Conservation (phyloP, 2,329 filamentous ascomycete genomes). For the Calonectria pauciramosa region DNA sequence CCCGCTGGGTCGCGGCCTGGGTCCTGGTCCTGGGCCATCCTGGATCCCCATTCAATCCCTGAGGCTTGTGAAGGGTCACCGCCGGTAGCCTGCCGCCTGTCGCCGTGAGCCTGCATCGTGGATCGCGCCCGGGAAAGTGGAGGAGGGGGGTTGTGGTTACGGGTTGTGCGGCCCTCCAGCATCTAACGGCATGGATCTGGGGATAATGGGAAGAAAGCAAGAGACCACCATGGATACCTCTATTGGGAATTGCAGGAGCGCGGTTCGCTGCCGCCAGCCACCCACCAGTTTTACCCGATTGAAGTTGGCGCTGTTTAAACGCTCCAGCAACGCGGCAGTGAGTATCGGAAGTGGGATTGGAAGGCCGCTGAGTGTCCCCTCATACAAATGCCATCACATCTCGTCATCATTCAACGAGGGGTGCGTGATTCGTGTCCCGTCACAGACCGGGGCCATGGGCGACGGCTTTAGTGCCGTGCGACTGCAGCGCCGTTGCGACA, state of each 20-base stretch:
- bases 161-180: slow-evolving; percentile 10
- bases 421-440: slow-evolving; percentile 38
- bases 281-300: neutral
- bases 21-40: slow-evolving; percentile 4
- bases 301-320: slow-evolving; percentile 3
- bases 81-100: slow-evolving; percentile 24
- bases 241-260: slow-evolving; percentile 16
- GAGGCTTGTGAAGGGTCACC: slow-evolving; percentile 17
- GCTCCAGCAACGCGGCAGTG: slow-evolving; percentile 11
- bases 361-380: neutral
- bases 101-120: slow-evolving; percentile 31
- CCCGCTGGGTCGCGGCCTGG: slow-evolving; percentile 25
- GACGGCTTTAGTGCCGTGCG: slow-evolving; percentile 37
- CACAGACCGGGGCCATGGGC: slow-evolving; percentile 34
- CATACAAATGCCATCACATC: neutral
- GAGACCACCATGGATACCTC: slow-evolving; percentile 2
- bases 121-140: slow-evolving; percentile 35
- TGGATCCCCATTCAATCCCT: slow-evolving; percentile 3
- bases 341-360: slow-evolving; percentile 7
- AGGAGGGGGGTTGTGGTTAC: slow-evolving; percentile 18
- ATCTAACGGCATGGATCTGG: slow-evolving; percentile 24
- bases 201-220: slow-evolving; percentile 19
- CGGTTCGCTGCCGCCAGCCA: slow-evolving; percentile 33
- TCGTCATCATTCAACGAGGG: slow-evolving; percentile 16
- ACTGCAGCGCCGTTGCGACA: slow-evolving; percentile 44